These are phyloP conservation scores for Xerocomellus chrysenteron DNA, from an alignment of 768 basidiomycete genomes.

Conservation along the genomic window DNA sequence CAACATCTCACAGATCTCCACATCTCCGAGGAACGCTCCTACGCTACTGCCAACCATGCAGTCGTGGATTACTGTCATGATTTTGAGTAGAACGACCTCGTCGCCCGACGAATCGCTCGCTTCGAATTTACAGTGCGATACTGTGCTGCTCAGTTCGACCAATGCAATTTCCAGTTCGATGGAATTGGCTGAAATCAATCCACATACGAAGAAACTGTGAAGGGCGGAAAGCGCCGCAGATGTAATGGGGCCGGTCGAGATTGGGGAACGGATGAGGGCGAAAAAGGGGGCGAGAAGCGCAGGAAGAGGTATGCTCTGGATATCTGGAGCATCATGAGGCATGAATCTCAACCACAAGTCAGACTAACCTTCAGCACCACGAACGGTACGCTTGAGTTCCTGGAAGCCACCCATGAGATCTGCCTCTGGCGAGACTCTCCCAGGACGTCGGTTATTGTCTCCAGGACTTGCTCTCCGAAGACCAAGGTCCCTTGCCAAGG, in stretches of 20 bases:
- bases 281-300: slow-evolving; percentile 85
- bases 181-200: slow-evolving; percentile 61
- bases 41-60: slow-evolving; percentile 67
- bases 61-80: slow-evolving; percentile 86
- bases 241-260: slow-evolving; percentile 96
- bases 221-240: slow-evolving; percentile 89
- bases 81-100: slow-evolving; percentile 90
- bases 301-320: slow-evolving; percentile 55
- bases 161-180: slow-evolving; percentile 63
- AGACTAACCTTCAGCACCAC: slow-evolving; percentile 61
- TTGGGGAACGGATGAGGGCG: slow-evolving; percentile 86
- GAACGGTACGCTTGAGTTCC: slow-evolving; percentile 72
- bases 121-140: slow-evolving; percentile 97
- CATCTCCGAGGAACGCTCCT: slow-evolving; percentile 76
- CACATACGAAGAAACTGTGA: slow-evolving; percentile 83
- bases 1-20: slow-evolving; percentile 97
- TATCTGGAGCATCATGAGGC: slow-evolving; percentile 47
- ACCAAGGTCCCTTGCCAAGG: slow-evolving; percentile 72
- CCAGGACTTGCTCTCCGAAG: slow-evolving; percentile 60
- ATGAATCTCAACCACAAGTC: slow-evolving; percentile 5
- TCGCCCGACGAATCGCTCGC: slow-evolving; percentile 97
- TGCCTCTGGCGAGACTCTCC: slow-evolving; percentile 64
- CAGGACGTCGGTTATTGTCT: slow-evolving; percentile 40
- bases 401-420: slow-evolving; percentile 91
- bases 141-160: slow-evolving; percentile 80